Base-by-base conservation (phyloP, 169 alveolate species). In the Eimeria necatrix region DNA sequence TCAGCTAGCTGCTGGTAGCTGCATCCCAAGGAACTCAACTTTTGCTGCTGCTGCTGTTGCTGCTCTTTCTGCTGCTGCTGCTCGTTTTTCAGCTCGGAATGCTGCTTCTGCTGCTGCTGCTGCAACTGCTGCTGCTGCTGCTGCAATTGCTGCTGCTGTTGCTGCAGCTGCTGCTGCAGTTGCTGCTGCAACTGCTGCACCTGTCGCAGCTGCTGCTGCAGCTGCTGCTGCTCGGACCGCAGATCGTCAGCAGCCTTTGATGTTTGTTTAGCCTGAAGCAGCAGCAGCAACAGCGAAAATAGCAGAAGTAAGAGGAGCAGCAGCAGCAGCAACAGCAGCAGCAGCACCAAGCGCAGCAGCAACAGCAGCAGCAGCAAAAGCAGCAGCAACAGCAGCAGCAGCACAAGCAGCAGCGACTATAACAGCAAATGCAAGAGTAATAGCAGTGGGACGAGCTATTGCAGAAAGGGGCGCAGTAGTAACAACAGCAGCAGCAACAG, bases 401-500 rank as follows among this genome's bases (percentile, higher is more conserved):
- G 32, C 84, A 68, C 32, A 9, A 12, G 46, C n/a, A 68, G 78
- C 78, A 22, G 46, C 7, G 9, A 52, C 53, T 9, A 52, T 9
- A 73, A 9, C 53, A 22, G 84, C 59, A 9, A 52, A 20, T 22
- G 48, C 59, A 73, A 7, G 14, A 8, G 53, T 9, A 41, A n/a
- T 52, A 5, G 84, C 84, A 24, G 84, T 52, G 26, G 84, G 41
- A 73, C 56, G n/a, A 9, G 84, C 49, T 8, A 32, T 12, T 7
- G 84, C 8, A 24, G 84, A 20, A 22, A 20, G 56, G 26, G 84
- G 84, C 14, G 84, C 59, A 73, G 84, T 9, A n/a, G 48, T n/a
- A 73, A n/a, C 84, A 73, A 52, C 84, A 8, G 84, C 84, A 73
- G 53, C 32, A 73, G 84, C 84, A 73, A n/a, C 53, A 9, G 56